A percentile compares a stretch with the other conserved stretches of the same genome.
Conservation (phyloP, 2,329 filamentous ascomycete genomes). For the Botrytis squamosa region DNA sequence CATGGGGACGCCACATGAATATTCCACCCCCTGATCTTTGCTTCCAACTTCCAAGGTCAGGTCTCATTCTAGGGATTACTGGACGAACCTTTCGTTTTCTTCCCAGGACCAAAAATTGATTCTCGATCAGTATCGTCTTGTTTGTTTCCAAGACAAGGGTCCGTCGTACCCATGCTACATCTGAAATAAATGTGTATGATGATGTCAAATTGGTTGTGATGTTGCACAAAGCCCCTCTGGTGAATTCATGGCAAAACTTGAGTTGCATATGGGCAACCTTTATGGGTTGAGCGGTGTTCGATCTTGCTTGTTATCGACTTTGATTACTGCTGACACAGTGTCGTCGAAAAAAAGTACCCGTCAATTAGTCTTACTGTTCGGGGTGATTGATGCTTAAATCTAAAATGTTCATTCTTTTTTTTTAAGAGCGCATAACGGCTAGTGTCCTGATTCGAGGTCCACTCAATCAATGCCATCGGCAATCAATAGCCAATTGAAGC, state of each 20-base stretch:
- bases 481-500: neutral
- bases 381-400: neutral
- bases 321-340: neutral
- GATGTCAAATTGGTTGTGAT: neutral
- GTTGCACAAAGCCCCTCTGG: neutral
- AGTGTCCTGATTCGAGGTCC: neutral
- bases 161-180: neutral
- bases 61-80: constrained; percentile 1
- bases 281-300: neutral
- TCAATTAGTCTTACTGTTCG: neutral
- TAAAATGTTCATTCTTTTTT: neutral
- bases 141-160: constrained; percentile 1
- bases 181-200: neutral
- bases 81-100: constrained; percentile 12
- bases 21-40: neutral
- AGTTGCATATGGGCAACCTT: neutral
- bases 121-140: neutral
- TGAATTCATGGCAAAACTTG: neutral
- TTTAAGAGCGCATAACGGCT: neutral
- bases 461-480: constrained; percentile 8
- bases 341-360: neutral
- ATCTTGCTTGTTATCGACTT: too few species aligned
- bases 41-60: neutral
- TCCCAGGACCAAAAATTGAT: neutral
- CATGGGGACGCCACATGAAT: constrained; percentile 6